Conservation (phyloP, 2,329 filamentous ascomycete genomes). For the Dactylonectria estremocensis region DNA sequence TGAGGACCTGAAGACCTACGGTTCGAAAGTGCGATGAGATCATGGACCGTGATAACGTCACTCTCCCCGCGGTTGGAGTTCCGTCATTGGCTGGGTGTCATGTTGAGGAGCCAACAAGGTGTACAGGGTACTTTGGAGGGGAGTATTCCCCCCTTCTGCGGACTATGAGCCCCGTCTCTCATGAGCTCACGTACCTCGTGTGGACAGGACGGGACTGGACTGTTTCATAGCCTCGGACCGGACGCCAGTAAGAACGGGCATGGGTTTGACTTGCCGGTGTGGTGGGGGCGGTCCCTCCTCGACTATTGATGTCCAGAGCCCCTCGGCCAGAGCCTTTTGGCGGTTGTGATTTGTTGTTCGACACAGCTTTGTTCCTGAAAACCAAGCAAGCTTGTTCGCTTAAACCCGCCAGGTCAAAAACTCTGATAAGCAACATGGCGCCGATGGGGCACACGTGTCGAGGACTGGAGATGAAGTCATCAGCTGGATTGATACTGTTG, state of each 20-base stretch:
- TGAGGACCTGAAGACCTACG: constrained; percentile 9
- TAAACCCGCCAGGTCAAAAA: neutral
- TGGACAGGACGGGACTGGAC: constrained; percentile 16
- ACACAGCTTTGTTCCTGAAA: neutral
- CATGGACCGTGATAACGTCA: constrained; percentile 32
- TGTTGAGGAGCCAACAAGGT: constrained; percentile 19
- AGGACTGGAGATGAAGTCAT: neutral
- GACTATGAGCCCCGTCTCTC: neutral
- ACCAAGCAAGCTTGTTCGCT: neutral
- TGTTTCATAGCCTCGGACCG: constrained; percentile 27
- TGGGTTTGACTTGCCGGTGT: constrained; percentile 15
- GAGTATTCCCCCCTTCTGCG: constrained; percentile 5
- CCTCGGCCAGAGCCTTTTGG: constrained; percentile 4
- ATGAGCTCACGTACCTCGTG: constrained; percentile 16
- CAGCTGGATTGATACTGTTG: neutral
- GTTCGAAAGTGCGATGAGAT: constrained; percentile 26
- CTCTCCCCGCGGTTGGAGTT: constrained; percentile 9
- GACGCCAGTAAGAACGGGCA: constrained; percentile 18
- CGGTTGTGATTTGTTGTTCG: constrained; percentile 10
- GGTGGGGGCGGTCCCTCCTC: constrained; percentile 22
- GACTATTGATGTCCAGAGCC: constrained; percentile 13
- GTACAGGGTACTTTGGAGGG: constrained; percentile 14
- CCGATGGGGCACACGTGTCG: neutral
- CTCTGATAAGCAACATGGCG: neutral
- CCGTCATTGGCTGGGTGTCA: constrained; percentile 26